Base-by-base conservation (phyloP, 345 rosid genomes). In the Populus davidiana region DNA sequence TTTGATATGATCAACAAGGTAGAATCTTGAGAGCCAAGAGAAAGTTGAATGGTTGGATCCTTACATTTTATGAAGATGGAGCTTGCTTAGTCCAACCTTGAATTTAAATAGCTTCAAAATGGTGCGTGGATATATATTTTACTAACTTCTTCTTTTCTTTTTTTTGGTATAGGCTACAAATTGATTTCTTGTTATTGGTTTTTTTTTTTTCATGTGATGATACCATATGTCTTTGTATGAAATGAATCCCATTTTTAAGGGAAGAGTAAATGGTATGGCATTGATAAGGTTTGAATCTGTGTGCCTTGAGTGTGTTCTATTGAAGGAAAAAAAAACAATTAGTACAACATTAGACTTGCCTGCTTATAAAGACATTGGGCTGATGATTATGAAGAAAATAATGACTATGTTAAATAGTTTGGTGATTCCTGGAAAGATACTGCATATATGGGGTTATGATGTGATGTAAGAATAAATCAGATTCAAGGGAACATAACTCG, bases 21-120 rank as follows among this genome's bases (percentile, higher is more conserved):
- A 27, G 73, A 63, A 52, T 62, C 18, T 75, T 49, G 23, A 41
- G 41, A 41, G 67, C 52, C 25, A 35, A 23, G 47, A 13, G 47
- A 27, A n/a, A 33, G 18, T 47, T 5, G 11, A 33, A 50, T 47
- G 81, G 31, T 67, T 63, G 25, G 59, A 43, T 74, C 62, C 69
- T 50, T 33, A 25, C 36, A 49, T 18, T 14, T 62, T 38, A 8
- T 25, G 56, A 13, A 25, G 39, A 31, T 77, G 81, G 49, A 73
- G 29, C 72, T 77, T 27, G 69, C 59, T 35, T 61, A 77, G 49
- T 25, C 41, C 35, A 61, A 54, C 49, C 35, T 76, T 77, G 74
- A 52, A 67, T 77, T 44, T 25, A 12, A 44, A 59, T 56, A 33
- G 6, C 36, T 27, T n/a, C 63, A 68, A 68, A 25, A 80, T 81